A percentile compares a stretch with the other conserved stretches of the same genome.
Evolutionary conservation across 2,329 filamentous ascomycete species (phyloP).

Genomic region (Lecanicillium sp.): DNA sequence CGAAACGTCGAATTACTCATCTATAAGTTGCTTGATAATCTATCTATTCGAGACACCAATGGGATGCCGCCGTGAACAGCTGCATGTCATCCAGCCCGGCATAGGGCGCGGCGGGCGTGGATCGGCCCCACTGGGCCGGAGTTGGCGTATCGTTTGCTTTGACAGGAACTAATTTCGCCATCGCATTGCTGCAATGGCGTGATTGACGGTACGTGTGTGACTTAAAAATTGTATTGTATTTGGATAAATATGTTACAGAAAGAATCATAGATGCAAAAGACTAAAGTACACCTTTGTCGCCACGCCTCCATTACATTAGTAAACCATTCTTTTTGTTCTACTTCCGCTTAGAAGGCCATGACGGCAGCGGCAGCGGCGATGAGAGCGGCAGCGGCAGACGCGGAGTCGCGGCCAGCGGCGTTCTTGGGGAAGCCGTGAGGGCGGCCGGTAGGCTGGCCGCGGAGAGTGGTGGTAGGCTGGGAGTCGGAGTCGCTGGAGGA

Average conservation of each 20-base stretch:
- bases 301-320: too few relatives aligned
- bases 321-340: background rate
- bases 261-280: too few relatives aligned
- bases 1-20: constrained; percentile 3
- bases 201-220: background rate
- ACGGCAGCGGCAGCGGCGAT: background rate
- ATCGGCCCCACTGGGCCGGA: constrained; percentile 6
- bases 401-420: background rate
- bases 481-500: background rate
- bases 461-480: too few relatives aligned
- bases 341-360: background rate
- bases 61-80: background rate
- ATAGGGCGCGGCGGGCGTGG: background rate
- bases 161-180: background rate
- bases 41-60: background rate
- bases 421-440: background rate
- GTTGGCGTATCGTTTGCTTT: too few relatives aligned
- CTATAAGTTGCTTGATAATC: constrained; percentile 1
- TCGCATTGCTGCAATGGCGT: background rate
- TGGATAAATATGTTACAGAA: background rate
- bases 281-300: too few relatives aligned
- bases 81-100: background rate
- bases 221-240: background rate
- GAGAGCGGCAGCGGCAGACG: background rate
- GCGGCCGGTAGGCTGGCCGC: too few relatives aligned